A percentile compares a stretch with the other conserved stretches of the same genome.
phyloP scores from a whole-genome alignment of 176 grass and related monocot species.

The Aechmea fasciata region DNA sequence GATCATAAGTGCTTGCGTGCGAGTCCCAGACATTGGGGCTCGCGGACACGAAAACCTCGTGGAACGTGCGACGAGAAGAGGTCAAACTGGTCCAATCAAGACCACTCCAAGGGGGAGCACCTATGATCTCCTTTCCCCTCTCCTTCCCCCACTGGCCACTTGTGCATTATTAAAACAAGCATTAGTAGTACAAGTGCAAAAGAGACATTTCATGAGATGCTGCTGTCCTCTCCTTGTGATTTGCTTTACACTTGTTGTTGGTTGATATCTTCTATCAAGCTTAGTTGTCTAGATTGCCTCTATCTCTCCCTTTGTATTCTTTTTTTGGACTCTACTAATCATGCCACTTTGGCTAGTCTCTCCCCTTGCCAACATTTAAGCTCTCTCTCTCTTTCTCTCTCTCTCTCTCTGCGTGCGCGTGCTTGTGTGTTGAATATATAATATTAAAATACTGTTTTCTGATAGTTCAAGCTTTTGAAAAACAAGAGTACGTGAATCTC shows the following conservation, averaged over 20 bases:
- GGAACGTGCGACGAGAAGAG: neutral
- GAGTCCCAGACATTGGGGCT: too few relatives aligned
- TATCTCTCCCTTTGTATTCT: constrained; percentile 15
- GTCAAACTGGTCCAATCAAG: neutral
- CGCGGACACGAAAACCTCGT: neutral
- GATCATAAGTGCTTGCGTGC: too few relatives aligned
- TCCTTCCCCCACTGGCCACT: neutral
- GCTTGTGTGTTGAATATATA: too few relatives aligned
- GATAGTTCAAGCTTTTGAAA: neutral
- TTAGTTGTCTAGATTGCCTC: constrained; percentile 28
- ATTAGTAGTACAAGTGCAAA: constrained; percentile 26
- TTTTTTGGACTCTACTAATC: constrained; percentile 24
- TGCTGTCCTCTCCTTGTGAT: constrained; percentile 18
- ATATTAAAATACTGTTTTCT: too few relatives aligned
- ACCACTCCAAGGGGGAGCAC: too few relatives aligned
- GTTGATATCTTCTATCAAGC: constrained; percentile 29
- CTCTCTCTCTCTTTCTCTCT: too few relatives aligned
- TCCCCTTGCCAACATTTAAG: too few relatives aligned
- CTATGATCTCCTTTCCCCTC: neutral
- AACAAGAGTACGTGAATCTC: too few relatives aligned
- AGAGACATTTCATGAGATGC: constrained; percentile 39
- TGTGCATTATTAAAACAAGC: constrained; percentile 17
- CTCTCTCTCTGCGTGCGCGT: too few relatives aligned
- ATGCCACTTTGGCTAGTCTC: constrained; percentile 16
- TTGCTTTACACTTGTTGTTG: constrained; percentile 37